Percentiles rank a stretch among this genome's conserved stretches.
Evolutionary conservation across 169 alveolate genomes (phyloP).

Genomic region (Babesia gibsoni): DNA sequence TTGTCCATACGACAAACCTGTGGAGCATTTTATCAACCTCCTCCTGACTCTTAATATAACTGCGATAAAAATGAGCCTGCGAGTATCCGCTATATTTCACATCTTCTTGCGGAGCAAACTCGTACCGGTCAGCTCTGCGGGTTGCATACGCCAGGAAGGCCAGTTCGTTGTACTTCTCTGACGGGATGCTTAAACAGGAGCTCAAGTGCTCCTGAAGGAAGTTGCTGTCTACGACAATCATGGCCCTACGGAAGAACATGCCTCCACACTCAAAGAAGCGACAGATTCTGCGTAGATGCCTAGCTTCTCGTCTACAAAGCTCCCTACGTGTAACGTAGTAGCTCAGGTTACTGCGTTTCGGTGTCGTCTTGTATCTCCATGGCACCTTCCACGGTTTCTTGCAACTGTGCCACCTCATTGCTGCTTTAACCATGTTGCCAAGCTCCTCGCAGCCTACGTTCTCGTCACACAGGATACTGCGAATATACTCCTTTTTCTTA

Average conservation of each 20-base stretch:
- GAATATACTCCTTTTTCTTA: conserved; percentile 26
- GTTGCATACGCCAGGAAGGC: conserved; percentile 23
- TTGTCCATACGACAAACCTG: conserved; percentile 20
- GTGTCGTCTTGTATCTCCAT: not conserved
- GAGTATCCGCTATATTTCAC: not conserved
- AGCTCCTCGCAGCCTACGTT: conserved; percentile 26
- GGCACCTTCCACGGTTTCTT: conserved; percentile 2
- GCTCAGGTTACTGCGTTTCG: not conserved
- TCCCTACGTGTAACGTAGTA: not conserved
- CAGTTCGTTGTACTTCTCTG: not conserved
- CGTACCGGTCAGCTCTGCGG: conserved; percentile 30
- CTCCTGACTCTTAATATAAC: conserved; percentile 17
- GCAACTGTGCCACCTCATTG: conserved; percentile 8
- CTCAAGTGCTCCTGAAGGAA: conserved; percentile 31
- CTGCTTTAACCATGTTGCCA: conserved; percentile 12
- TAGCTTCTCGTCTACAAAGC: conserved; percentile 22
- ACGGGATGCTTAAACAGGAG: conserved; percentile 6
- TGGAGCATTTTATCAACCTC: conserved; percentile 30
- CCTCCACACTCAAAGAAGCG: conserved; percentile 33
- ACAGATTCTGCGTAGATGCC: not conserved
- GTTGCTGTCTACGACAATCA: conserved; percentile 38
- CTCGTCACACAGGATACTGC: not conserved
- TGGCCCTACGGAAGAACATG: conserved; percentile 21
- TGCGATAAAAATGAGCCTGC: conserved; percentile 30
- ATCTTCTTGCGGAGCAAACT: not conserved